Conservation (phyloP, 1,139 yeast species). For the Saccharomyces hybrid region DNA sequence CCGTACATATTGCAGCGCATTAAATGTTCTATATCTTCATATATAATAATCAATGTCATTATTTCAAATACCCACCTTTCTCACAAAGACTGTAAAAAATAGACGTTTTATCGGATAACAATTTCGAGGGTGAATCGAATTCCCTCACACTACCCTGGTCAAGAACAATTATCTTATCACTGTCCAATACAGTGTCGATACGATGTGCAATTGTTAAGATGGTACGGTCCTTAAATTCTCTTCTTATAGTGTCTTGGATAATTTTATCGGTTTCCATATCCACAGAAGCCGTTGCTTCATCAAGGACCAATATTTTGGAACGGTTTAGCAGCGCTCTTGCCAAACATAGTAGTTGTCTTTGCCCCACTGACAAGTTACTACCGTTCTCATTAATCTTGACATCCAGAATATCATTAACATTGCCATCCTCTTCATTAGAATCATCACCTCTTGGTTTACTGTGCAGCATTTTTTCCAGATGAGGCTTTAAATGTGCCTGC, state of each 20-base stretch:
- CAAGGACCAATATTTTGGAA: constrained; percentile 58
- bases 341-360: constrained; percentile 65
- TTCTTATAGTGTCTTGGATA: constrained; percentile 65
- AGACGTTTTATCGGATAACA: constrained; percentile 39
- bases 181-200: constrained; percentile 72
- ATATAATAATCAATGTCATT: background rate
- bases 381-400: constrained; percentile 59
- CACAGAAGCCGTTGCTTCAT: constrained; percentile 83
- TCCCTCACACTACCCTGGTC: constrained; percentile 63
- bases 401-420: constrained; percentile 28
- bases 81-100: constrained; percentile 45
- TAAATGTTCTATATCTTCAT: background rate
- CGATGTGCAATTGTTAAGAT: constrained; percentile 79
- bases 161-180: constrained; percentile 62
- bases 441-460: constrained; percentile 24
- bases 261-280: constrained; percentile 72
- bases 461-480: constrained; percentile 34
- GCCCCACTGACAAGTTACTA: constrained; percentile 67
- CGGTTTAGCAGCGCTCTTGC: constrained; percentile 62
- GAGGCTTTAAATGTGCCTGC: constrained; percentile 46
- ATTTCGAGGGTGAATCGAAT: constrained; percentile 53
- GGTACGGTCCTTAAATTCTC: constrained; percentile 55
- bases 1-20: background rate
- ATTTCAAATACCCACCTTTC: constrained; percentile 37
- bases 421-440: constrained; percentile 15